Evolutionary conservation across 306 rosid genomes (phyloP).

Genomic region (Amphicarpaea edgeworthii): DNA sequence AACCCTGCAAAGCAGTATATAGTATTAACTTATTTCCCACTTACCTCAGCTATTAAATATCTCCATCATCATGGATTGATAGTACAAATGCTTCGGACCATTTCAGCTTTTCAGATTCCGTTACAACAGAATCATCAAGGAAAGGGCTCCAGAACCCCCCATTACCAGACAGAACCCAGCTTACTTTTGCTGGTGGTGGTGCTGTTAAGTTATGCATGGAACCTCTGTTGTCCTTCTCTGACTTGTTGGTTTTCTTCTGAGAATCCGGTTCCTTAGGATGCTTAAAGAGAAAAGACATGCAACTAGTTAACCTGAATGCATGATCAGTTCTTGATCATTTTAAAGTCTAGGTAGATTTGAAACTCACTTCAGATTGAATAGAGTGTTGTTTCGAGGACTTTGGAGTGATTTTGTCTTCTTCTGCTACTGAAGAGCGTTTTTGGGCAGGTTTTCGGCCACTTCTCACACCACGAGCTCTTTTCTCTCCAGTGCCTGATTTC

Average conservation of each 20-base stretch:
- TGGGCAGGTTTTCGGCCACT: slow-evolving; percentile 15
- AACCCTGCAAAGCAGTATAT: slow-evolving; percentile 31
- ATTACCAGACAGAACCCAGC: slow-evolving; percentile 69
- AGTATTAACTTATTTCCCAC: slow-evolving; percentile 27
- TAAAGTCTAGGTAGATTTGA: slow-evolving; percentile 37
- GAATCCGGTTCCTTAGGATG: slow-evolving; percentile 37
- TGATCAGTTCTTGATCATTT: slow-evolving; percentile 4
- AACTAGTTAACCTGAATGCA: slow-evolving; percentile 26
- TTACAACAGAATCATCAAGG: slow-evolving; percentile 49
- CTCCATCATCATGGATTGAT: slow-evolving; percentile 41
- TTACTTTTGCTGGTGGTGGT: slow-evolving; percentile 61
- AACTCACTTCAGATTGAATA: slow-evolving; percentile 50
- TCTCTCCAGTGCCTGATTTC: slow-evolving; percentile 34
- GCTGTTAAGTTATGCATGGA: slow-evolving; percentile 43
- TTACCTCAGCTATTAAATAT: slow-evolving; percentile 38
- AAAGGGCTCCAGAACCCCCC: slow-evolving; percentile 65
- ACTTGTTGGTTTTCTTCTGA: slow-evolving; percentile 38
- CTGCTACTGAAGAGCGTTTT: slow-evolving; percentile 14
- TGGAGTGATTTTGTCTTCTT: slow-evolving; percentile 32
- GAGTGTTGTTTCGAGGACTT: slow-evolving; percentile 35
- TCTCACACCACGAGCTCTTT: slow-evolving; percentile 21
- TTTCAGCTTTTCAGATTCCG: slow-evolving; percentile 58
- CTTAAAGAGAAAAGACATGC: slow-evolving; percentile 42
- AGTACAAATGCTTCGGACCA: slow-evolving; percentile 67
- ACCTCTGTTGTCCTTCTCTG: slow-evolving; percentile 19